A percentile compares a stretch with the other conserved stretches of the same genome.
These are phyloP conservation scores for Aristolochia contorta DNA, from an alignment of 164 flowering plant species.

Conservation along the genomic window DNA sequence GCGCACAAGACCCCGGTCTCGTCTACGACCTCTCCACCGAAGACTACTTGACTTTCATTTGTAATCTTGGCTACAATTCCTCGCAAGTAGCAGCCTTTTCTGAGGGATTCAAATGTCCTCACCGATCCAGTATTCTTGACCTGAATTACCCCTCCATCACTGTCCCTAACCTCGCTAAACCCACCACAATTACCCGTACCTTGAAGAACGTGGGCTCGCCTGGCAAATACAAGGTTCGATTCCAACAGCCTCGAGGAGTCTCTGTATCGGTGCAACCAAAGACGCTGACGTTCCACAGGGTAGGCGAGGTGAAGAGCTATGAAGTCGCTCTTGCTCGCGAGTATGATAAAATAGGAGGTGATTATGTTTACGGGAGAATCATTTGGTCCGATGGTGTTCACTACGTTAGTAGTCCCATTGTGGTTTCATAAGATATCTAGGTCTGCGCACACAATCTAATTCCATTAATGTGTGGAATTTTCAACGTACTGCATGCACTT, in stretches of 20 bases:
- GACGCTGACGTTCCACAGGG: conserved; percentile 27
- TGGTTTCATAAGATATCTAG: conserved; percentile 12
- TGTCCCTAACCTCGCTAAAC: conserved; percentile 35
- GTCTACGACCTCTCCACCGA: conserved; percentile 42
- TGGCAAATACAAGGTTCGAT: conserved; percentile 27
- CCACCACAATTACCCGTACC: conserved; percentile 36
- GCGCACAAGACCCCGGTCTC: conserved; percentile 56
- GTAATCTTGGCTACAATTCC: conserved; percentile 29
- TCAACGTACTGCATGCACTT: too few species aligned
- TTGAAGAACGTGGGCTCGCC: conserved; percentile 66
- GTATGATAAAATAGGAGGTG: background rate
- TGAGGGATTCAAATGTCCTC: conserved; percentile 14
- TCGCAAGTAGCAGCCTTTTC: background rate
- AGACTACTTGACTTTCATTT: conserved; percentile 51
- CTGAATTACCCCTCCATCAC: conserved; percentile 63
- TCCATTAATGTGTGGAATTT: too few species aligned
- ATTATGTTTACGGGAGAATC: conserved; percentile 51
- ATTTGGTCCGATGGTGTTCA: conserved; percentile 67
- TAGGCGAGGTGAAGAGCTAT: conserved; percentile 53
- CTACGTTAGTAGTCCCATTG: conserved; percentile 60
- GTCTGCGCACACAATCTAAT: too few species aligned
- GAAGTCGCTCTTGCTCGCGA: conserved; percentile 22
- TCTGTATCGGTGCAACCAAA: conserved; percentile 33
- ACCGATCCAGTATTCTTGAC: conserved; percentile 7
- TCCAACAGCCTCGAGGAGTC: conserved; percentile 34